These are phyloP conservation scores for Porphyra umbilicalis DNA, from an alignment of 31 red algal genomes.

Conservation along the genomic window DNA sequence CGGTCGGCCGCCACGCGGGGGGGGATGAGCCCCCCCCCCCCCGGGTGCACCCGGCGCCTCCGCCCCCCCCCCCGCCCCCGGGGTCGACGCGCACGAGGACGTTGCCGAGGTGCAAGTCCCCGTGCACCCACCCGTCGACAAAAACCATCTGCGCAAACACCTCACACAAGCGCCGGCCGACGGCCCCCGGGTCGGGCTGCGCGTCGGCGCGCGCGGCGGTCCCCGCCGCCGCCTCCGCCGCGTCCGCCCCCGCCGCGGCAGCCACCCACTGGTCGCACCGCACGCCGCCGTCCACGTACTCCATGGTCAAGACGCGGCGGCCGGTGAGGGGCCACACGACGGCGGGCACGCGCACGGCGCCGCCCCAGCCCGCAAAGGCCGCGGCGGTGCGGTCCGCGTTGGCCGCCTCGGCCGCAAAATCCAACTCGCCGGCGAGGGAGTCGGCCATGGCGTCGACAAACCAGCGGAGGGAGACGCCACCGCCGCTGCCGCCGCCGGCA, in stretches of 20 bases:
- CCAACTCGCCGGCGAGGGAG: constrained; percentile 66
- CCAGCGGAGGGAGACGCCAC: constrained; percentile 67
- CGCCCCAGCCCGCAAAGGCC: constrained; percentile 26
- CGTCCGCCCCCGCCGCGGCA: neutral
- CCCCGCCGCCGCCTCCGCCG: constrained; percentile 4
- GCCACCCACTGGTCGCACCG: neutral
- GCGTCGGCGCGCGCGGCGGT: too few relatives aligned
- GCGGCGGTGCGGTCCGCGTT: constrained; percentile 28
- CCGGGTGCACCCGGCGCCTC: neutral
- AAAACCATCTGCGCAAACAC: constrained; percentile 84
- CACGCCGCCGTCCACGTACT: constrained; percentile 47
- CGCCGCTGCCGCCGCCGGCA: neutral
- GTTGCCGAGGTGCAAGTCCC: constrained; percentile 88
- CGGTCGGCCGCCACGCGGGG: neutral
- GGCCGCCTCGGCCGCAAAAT: constrained; percentile 65
- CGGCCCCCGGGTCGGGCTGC: neutral
- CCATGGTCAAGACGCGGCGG: constrained; percentile 65
- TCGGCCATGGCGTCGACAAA: constrained; percentile 68
- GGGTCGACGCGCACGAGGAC: constrained; percentile 36
- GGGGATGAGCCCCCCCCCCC: neutral
- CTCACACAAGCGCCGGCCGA: constrained; percentile 11
- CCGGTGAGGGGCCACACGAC: constrained; percentile 47
- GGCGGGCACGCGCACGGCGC: constrained; percentile 39
- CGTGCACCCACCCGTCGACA: constrained; percentile 79
- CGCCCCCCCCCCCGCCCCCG: neutral